Conservation (phyloP, 331 rosid species). For the Malus hybrid region DNA sequence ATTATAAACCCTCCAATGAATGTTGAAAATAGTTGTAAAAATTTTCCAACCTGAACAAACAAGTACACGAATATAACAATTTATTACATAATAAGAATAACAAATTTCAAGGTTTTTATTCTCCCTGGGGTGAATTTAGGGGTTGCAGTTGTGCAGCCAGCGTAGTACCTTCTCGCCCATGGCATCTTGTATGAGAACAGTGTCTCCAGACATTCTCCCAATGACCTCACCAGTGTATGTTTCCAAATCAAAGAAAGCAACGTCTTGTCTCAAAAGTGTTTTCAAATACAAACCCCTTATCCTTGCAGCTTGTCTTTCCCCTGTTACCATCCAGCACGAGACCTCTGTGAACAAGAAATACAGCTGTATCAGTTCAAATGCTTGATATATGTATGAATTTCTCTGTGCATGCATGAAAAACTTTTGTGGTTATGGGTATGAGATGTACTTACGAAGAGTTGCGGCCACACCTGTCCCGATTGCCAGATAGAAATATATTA, state of each 20-base stretch:
- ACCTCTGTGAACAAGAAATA: constrained; percentile 52
- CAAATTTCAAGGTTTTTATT: neutral
- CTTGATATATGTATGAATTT: neutral
- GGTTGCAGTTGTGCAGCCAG: neutral
- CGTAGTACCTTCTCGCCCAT: constrained; percentile 72
- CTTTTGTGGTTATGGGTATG: no score
- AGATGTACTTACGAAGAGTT: constrained; percentile 43
- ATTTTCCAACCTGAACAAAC: constrained; percentile 33
- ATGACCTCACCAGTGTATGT: constrained; percentile 71
- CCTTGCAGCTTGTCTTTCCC: constrained; percentile 77
- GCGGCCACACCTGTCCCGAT: constrained; percentile 40
- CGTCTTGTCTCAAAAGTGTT: constrained; percentile 64
- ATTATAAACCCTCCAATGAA: constrained; percentile 35
- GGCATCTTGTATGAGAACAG: constrained; percentile 79
- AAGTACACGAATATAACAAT: neutral
- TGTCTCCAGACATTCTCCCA: constrained; percentile 83
- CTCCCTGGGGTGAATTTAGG: neutral
- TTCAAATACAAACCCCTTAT: constrained; percentile 64
- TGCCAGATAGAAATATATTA: constrained; percentile 54
- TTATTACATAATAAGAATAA: neutral
- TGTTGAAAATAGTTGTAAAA: constrained; percentile 25
- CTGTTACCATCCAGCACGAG: constrained; percentile 74
- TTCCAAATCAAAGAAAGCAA: constrained; percentile 69
- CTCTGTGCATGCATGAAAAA: neutral
- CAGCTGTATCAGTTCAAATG: neutral